Evolutionary conservation across 202 grass and related monocot species (phyloP).

Genomic region (Setaria italica): DNA sequence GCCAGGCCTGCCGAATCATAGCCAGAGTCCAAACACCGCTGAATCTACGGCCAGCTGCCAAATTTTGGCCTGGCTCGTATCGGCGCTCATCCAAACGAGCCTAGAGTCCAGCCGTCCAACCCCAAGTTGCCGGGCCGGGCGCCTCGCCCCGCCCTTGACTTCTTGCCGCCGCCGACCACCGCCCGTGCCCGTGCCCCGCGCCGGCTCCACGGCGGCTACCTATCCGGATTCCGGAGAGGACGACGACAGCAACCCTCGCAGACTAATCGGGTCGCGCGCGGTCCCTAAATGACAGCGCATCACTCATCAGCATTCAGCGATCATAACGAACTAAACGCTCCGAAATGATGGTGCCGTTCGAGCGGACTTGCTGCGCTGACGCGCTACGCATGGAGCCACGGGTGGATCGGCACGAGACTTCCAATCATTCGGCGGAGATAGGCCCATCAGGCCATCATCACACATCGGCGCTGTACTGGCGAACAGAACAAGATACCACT

Average conservation of each 20-base stretch:
- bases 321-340: background rate
- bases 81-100: too few species aligned
- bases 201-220: background rate
- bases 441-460: background rate
- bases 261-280: too few species aligned
- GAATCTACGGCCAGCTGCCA: too few species aligned
- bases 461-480: slow-evolving; percentile 1
- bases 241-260: background rate
- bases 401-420: background rate
- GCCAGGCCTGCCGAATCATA: too few species aligned
- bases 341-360: background rate
- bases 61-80: too few species aligned
- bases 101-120: background rate
- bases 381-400: background rate
- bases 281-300: background rate
- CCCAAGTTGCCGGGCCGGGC: background rate
- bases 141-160: background rate
- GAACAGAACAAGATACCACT: background rate
- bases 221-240: background rate
- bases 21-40: too few species aligned
- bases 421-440: slow-evolving; percentile 18
- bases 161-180: background rate
- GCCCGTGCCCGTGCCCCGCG: background rate
- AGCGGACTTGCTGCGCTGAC: background rate
- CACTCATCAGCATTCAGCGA: background rate